Evolutionary conservation across 305 asterid genomes (phyloP), one percentile per base, ranked within the genome.

Genomic region (Fraxinus velutina): DNA sequence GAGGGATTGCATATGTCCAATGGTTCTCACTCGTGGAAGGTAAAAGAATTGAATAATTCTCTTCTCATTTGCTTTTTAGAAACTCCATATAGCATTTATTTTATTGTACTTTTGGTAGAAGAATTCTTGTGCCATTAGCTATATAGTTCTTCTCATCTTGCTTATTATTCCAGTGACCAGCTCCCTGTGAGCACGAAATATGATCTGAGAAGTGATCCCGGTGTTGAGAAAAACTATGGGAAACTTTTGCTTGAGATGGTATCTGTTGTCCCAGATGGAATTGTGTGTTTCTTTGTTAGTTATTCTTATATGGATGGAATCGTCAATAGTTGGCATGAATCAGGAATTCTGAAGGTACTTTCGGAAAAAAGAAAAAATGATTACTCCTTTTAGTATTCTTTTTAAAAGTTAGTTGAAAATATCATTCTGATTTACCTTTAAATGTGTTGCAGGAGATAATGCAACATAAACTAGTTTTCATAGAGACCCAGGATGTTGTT

Each of bases 1-100:
- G 15, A 92, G 99, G 91, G 98, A 96, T 88, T 96, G 99, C 87
- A 96, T 94, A 87, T 96, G 98, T 87, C 99, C 98, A 0, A 96
- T 96, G 99, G 97, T 96, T 84, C 98, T 96, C 84, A 88, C 98
- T 4, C 93, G 98, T 77, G 99, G 99, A 88, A 94, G 98, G 98
- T 92, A 81, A 85, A 77, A 82, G 62, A 62, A 75, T 37, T 68
- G 42, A 55, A 27, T 37, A 60, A 47, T 79, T 78, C 73, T 81
- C 34, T 64, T 79, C 27, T 66, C 62, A 37, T 83, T 77, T 79
- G 27, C 30, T 55, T 78, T 52, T 27, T 70, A 15, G 74, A 36
- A 50, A 73, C 76, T 33, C 78, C 50, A 6, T 42, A 60, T 64
- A 15, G 37, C 75, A 70, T 19, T 57, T 33, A 75, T 78, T 57